Base-by-base conservation (phyloP, 495 filamentous ascomycete species). In the Friedmanniomyces simplex region DNA sequence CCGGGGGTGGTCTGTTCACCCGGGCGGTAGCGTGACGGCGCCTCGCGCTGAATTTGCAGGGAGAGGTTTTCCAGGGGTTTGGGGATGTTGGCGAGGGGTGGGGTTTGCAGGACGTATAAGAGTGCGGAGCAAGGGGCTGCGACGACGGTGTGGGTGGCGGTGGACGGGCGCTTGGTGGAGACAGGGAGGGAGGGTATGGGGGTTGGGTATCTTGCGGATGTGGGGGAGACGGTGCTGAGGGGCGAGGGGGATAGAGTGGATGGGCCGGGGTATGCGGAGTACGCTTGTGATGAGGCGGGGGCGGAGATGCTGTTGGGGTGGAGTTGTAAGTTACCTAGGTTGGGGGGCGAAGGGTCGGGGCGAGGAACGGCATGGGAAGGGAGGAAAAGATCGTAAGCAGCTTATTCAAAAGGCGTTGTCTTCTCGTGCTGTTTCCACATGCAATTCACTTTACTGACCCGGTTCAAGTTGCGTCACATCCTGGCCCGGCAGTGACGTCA, bases 231-330 rank as follows among this genome's bases (percentile, higher is more conserved):
- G 50, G 60, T 55, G 26, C 60, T 67, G 54, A 66, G 68, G 36
- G 50, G 48, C n/a, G 61, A 24, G 30, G 50, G 45, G 20, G 25
- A 50, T 18, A 8, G 21, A 22, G 13, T 61, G 3, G 52, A 37
- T n/a, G 51, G 53, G 52, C 66, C 57, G 28, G 70, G 68, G 26
- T 73, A 72, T 62, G 71, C 55, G 10, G 46, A 46, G n/a, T 65
- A 70, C 60, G 67, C 74, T 3, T 78, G 68, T 41, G 65, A 73
- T 30, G 51, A 63, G 18, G 66, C 70, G 41, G 63, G 63, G 10
- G 77, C 73, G 55, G 66, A 66, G 54, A 66, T 67, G 47, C 58
- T 78, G 24, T 79, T n/a, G n/a, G n/a, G n/a, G n/a, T n/a, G n/a
- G n/a, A n/a, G n/a, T n/a, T n/a, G n/a, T n/a, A n/a, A n/a, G n/a